phyloP scores from a whole-genome alignment of 2,329 filamentous ascomycete species.

The Botrytis hyacinthi region DNA sequence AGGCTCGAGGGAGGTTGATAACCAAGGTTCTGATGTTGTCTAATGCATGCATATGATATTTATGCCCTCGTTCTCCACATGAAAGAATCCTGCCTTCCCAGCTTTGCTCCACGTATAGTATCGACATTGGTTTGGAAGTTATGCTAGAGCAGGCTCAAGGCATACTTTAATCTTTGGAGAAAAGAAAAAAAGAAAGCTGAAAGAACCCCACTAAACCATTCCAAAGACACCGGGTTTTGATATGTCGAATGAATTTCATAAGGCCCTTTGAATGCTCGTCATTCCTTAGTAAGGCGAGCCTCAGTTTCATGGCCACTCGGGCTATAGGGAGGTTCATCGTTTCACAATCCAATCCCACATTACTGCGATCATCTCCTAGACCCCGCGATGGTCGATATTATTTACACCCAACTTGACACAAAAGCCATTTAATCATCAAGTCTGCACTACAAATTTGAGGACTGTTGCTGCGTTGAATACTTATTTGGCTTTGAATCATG shows the following conservation, averaged over 20 bases:
- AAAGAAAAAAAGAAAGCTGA: neutral
- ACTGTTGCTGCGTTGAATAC: too few species aligned
- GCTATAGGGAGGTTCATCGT: neutral
- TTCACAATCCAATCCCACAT: neutral
- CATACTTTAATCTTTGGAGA: neutral
- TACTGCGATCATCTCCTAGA: neutral
- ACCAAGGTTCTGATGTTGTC: neutral
- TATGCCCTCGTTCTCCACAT: neutral
- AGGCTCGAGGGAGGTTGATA: neutral
- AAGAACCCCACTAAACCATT: neutral
- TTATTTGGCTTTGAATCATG: neutral
- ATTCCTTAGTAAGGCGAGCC: neutral
- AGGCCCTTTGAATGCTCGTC: neutral
- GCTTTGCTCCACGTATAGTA: neutral
- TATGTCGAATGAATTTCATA: neutral
- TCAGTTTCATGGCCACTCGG: neutral
- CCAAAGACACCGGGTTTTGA: neutral
- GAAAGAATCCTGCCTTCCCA: neutral
- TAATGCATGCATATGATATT: neutral
- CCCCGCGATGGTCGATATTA: neutral
- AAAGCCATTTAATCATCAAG: neutral
- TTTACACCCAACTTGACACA: neutral
- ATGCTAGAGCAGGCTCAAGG: neutral
- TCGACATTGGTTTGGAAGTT: neutral
- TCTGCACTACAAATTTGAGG: neutral